A percentile compares a stretch with the other conserved stretches of the same genome.
These are phyloP conservation scores for Didymella pomorum DNA, from an alignment of 2,329 filamentous ascomycete species.

Conservation along the genomic window DNA sequence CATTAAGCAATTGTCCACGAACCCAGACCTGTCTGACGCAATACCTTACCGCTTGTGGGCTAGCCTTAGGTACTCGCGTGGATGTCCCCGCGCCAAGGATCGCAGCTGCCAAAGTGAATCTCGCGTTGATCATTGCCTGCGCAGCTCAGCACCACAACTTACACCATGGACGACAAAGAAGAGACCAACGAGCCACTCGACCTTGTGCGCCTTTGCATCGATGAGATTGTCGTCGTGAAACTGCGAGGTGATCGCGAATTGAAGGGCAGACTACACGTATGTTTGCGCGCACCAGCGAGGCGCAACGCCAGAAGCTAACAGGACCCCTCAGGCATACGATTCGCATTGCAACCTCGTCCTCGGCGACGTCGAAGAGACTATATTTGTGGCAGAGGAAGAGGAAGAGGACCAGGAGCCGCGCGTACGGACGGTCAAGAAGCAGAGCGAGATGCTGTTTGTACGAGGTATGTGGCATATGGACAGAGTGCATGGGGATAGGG, in stretches of 20 bases:
- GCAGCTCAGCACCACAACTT: conserved; percentile 20
- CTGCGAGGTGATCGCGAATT: conserved; percentile 93
- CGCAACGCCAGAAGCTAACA: conserved; percentile 22
- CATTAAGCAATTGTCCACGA: conserved; percentile 12
- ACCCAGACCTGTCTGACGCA: conserved; percentile 28
- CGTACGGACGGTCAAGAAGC: conserved; percentile 82
- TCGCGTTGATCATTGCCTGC: conserved; percentile 15
- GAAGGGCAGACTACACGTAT: conserved; percentile 91
- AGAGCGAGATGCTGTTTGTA: conserved; percentile 98
- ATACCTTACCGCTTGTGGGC: conserved; percentile 9
- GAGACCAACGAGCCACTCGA: conserved; percentile 90
- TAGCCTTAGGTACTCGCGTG: conserved; percentile 13
- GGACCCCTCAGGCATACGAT: conserved; percentile 80
- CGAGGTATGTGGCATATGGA: conserved; percentile 69
- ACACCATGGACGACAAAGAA: conserved; percentile 81
- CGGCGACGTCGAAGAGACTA: conserved; percentile 96
- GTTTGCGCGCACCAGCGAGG: conserved; percentile 22
- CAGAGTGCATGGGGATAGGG: not conserved
- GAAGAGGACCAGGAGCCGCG: conserved; percentile 75
- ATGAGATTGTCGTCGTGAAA: conserved; percentile 98
- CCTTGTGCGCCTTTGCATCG: conserved; percentile 90
- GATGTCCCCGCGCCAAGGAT: conserved; percentile 29
- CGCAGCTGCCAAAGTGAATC: conserved; percentile 25
- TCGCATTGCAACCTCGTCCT: conserved; percentile 97
- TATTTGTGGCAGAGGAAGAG: conserved; percentile 90